phyloP scores from a whole-genome alignment of 495 filamentous ascomycete species.

The Hypoxylon rickii region DNA sequence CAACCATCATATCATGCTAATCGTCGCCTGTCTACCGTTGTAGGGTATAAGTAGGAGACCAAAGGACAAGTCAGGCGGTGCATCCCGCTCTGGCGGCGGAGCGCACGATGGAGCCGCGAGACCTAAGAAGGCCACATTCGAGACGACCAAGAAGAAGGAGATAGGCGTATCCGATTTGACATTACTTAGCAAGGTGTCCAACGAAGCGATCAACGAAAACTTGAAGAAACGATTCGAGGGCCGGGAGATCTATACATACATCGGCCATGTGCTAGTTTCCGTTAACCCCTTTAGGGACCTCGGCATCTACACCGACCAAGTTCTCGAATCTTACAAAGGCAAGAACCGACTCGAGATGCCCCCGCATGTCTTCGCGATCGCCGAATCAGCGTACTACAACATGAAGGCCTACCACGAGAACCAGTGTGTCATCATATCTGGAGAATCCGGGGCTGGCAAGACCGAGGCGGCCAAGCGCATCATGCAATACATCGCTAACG shows the following conservation, averaged over 20 bases:
- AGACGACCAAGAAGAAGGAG: constrained; percentile 97
- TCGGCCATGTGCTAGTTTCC: constrained; percentile 98
- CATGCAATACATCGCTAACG: constrained; percentile 99
- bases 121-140: constrained; percentile 94
- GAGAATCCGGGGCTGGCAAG: constrained; percentile 97
- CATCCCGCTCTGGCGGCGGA: constrained; percentile 64
- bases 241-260: constrained; percentile 98
- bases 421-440: constrained; percentile 99
- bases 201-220: constrained; percentile 99
- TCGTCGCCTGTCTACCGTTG: not conserved
- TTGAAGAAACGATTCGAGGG: constrained; percentile 96
- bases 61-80: constrained; percentile 65
- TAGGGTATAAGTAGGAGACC: constrained; percentile 62
- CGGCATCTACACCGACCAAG: constrained; percentile 95
- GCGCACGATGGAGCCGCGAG: constrained; percentile 61
- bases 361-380: constrained; percentile 97
- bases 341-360: constrained; percentile 96
- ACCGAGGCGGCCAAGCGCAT: constrained; percentile 99
- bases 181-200: constrained; percentile 95
- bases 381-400: constrained; percentile 96
- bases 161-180: constrained; percentile 98
- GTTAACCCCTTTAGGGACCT: constrained; percentile 99
- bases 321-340: constrained; percentile 87
- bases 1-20: constrained; percentile 14
- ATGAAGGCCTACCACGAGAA: constrained; percentile 99